Evolutionary conservation across 208 protist species (phyloP).

Genomic region (Acanthamoeba healyi): DNA sequence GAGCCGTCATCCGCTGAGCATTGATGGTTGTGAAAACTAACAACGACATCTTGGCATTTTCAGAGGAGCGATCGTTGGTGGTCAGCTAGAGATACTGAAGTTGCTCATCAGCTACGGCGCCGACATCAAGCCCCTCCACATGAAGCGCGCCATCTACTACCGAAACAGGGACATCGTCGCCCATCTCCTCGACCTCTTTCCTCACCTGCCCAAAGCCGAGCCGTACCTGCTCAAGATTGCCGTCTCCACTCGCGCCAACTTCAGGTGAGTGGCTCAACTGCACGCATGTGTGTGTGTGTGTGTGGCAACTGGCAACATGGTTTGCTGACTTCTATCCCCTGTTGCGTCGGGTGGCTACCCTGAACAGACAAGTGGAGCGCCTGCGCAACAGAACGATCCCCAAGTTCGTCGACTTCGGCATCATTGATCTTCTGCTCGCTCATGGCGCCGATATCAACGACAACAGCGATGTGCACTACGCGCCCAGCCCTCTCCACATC

Average conservation of each 20-base stretch:
- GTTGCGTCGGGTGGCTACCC: not conserved
- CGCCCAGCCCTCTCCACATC: constrained; percentile 13
- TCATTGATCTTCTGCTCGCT: not conserved
- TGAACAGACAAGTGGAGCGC: not conserved
- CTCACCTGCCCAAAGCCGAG: constrained; percentile 10
- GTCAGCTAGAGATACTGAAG: constrained; percentile 30
- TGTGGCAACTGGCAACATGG: not conserved
- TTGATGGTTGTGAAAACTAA: no score
- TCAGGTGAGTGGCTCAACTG: not conserved
- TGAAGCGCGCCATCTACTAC: constrained; percentile 51
- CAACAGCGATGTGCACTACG: constrained; percentile 26
- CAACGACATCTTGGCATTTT: no score
- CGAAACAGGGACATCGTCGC: constrained; percentile 11
- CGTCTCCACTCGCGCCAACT: constrained; percentile 21
- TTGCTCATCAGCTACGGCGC: constrained; percentile 31
- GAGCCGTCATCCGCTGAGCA: no score
- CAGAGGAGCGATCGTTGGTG: constrained; percentile 16
- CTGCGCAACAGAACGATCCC: constrained; percentile 37
- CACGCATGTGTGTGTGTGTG: no score
- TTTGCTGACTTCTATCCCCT: not conserved
- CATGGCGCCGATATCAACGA: constrained; percentile 38
- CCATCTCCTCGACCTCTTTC: constrained; percentile 2
- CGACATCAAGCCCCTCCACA: constrained; percentile 15
- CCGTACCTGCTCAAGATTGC: constrained; percentile 51
- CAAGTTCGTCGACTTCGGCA: constrained; percentile 37